Percentiles rank a stretch among this genome's conserved stretches.
These are phyloP conservation scores for Colletotrichum spinosum DNA, from an alignment of 2,329 filamentous ascomycete genomes.

Conservation along the genomic window DNA sequence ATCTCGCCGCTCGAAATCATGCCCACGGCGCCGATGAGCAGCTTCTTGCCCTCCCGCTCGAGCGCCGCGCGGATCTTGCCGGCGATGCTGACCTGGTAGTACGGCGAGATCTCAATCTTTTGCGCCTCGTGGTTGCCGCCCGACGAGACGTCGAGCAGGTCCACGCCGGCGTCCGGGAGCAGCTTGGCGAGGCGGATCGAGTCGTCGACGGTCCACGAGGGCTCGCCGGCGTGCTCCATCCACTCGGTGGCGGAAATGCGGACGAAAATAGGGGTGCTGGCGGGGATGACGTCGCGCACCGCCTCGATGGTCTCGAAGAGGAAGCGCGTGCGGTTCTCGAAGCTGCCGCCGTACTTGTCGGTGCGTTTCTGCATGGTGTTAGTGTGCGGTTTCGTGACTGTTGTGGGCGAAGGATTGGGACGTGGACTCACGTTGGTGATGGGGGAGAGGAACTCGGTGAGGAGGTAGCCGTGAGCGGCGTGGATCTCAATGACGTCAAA, in stretches of 20 bases:
- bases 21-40: slow-evolving; percentile 82
- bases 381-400: background rate
- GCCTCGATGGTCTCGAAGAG: slow-evolving; percentile 65
- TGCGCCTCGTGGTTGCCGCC: slow-evolving; percentile 76
- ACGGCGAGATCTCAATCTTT: slow-evolving; percentile 69
- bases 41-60: slow-evolving; percentile 55
- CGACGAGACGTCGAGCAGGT: slow-evolving; percentile 85
- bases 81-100: slow-evolving; percentile 81
- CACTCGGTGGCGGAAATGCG: slow-evolving; percentile 73
- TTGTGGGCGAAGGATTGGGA: too few species aligned
- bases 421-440: slow-evolving; percentile 60
- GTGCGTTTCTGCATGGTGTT: slow-evolving; percentile 59
- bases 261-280: slow-evolving; percentile 66
- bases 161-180: slow-evolving; percentile 79
- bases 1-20: slow-evolving; percentile 76
- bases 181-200: slow-evolving; percentile 75
- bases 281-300: slow-evolving; percentile 64
- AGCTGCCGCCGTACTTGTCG: slow-evolving; percentile 73
- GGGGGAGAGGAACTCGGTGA: slow-evolving; percentile 73
- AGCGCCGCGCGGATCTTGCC: slow-evolving; percentile 77
- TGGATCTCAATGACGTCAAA: slow-evolving; percentile 81
- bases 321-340: slow-evolving; percentile 74
- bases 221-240: slow-evolving; percentile 61
- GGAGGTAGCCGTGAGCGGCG: slow-evolving; percentile 74
- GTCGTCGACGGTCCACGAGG: slow-evolving; percentile 77